Evolutionary conservation across 2,329 filamentous ascomycete species (phyloP).

Genomic region (Daldinia sp.): DNA sequence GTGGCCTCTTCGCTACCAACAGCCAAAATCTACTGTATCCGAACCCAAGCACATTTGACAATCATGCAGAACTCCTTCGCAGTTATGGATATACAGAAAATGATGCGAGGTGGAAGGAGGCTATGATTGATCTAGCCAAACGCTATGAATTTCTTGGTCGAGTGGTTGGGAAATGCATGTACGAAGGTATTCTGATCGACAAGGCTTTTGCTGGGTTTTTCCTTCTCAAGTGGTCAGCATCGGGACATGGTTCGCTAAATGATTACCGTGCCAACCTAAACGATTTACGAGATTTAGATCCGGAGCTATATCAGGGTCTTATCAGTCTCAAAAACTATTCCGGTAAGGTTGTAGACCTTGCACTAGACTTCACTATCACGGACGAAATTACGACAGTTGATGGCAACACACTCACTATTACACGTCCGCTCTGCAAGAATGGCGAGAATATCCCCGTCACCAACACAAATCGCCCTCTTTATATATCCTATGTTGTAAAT

Average conservation of each 20-base stretch:
- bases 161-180: conserved; percentile 94
- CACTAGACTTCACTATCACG: conserved; percentile 88
- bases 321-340: conserved; percentile 84
- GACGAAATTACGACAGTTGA: conserved; percentile 69
- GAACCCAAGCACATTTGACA: conserved; percentile 82
- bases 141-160: conserved; percentile 93
- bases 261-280: conserved; percentile 93
- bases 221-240: conserved; percentile 91
- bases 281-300: conserved; percentile 91
- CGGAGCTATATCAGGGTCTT: conserved; percentile 89
- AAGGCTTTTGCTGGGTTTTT: conserved; percentile 96
- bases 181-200: conserved; percentile 95
- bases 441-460: conserved; percentile 85
- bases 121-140: conserved; percentile 71
- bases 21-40: conserved; percentile 89
- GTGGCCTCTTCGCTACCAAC: conserved; percentile 83
- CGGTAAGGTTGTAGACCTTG: conserved; percentile 83
- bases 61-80: conserved; percentile 70
- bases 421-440: conserved; percentile 79
- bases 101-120: conserved; percentile 67
- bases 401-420: conserved; percentile 70
- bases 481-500: conserved; percentile 90
- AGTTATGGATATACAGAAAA: conserved; percentile 64
- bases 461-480: conserved; percentile 92
- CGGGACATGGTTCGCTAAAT: conserved; percentile 67